Evolutionary conservation across 2,329 filamentous ascomycete species (phyloP).

Genomic region (Fusarium fujikuroi): DNA sequence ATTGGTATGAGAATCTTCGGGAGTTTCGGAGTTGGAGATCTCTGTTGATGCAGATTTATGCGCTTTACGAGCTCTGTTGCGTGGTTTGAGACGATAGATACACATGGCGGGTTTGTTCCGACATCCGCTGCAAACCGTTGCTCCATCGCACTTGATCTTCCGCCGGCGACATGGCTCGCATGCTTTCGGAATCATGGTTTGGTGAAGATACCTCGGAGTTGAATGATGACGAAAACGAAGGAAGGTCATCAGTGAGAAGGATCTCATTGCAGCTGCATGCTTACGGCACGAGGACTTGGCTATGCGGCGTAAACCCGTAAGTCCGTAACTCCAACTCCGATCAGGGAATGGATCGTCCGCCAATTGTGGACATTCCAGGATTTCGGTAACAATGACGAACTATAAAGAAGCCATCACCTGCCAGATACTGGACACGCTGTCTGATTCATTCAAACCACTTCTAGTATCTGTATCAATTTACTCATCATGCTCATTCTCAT

Average conservation of each 20-base stretch:
- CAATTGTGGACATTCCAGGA: background rate
- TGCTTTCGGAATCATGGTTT: background rate
- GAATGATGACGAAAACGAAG: fast-evolving
- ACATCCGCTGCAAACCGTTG: background rate
- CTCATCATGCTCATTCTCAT: background rate
- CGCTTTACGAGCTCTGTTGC: too few species aligned
- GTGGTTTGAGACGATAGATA: background rate
- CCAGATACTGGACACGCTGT: fast-evolving
- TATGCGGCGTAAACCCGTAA: background rate
- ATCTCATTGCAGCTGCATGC: background rate
- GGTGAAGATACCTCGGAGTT: too few species aligned
- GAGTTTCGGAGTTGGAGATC: fast-evolving
- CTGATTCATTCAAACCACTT: fast-evolving
- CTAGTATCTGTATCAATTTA: fast-evolving
- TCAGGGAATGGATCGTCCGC: background rate
- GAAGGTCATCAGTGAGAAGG: too few species aligned
- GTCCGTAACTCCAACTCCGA: background rate
- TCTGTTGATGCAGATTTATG: fast-evolving
- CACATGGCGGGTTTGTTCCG: fast-evolving
- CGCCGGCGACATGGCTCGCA: background rate
- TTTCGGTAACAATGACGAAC: background rate
- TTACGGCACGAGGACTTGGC: background rate
- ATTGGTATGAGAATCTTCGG: background rate
- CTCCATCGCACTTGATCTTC: background rate
- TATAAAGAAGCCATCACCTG: background rate